Evolutionary conservation across 1,139 yeast genomes (phyloP).

Genomic region (Magnusiomyces tetraspermus): DNA sequence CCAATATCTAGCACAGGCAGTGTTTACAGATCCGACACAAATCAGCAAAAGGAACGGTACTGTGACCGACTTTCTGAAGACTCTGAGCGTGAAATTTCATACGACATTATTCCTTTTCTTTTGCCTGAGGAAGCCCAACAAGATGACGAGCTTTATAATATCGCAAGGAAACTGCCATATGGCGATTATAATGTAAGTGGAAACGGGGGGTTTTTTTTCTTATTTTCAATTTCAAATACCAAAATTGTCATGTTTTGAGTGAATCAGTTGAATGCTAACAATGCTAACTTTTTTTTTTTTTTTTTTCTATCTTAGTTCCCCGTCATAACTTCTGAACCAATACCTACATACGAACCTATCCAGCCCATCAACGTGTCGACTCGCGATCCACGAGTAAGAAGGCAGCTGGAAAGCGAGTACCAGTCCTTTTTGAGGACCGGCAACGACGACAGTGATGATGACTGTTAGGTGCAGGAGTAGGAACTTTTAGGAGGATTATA

Average conservation of each 20-base stretch:
- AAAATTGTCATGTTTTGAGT: too few species aligned
- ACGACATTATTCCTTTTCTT: not conserved
- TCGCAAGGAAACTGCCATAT: conserved; percentile 39
- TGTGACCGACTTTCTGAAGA: conserved; percentile 9
- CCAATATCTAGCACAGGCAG: not conserved
- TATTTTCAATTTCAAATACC: too few species aligned
- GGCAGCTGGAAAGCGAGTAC: conserved; percentile 12
- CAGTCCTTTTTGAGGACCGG: conserved; percentile 6
- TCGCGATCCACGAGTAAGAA: conserved; percentile 10
- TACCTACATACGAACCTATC: conserved; percentile 32
- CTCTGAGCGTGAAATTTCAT: not conserved
- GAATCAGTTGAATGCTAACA: too few species aligned
- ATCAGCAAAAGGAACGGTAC: conserved; percentile 11
- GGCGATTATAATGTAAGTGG: conserved; percentile 40
- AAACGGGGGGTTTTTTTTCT: not conserved
- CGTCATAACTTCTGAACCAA: conserved; percentile 42
- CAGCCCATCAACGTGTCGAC: conserved; percentile 16
- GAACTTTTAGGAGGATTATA: too few species aligned
- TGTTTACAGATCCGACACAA: not conserved
- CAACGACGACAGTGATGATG: not conserved
- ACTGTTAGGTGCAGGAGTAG: too few species aligned
- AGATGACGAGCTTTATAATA: conserved; percentile 38
- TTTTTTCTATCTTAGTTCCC: conserved; percentile 34
- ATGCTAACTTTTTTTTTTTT: not conserved
- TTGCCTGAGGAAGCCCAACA: conserved; percentile 31